Evolutionary conservation across 345 rosid species (phyloP).

Genomic region (Moringa oleifera): DNA sequence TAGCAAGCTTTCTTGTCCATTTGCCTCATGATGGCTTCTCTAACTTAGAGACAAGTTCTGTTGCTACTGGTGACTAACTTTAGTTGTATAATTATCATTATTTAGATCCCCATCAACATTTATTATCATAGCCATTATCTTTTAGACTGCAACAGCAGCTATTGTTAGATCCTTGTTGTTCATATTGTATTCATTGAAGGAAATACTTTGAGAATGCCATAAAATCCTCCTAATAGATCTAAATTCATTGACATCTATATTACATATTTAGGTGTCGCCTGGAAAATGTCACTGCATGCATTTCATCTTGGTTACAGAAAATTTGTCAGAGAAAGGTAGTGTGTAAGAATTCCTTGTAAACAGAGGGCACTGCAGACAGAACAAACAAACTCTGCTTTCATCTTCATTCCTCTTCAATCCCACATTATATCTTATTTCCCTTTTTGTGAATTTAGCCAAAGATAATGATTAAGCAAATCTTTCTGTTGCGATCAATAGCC

Average conservation of each 20-base stretch:
- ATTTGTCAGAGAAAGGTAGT: neutral
- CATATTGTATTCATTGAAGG: too few relatives aligned
- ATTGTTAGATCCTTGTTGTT: too few relatives aligned
- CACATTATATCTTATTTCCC: neutral
- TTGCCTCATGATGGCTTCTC: too few relatives aligned
- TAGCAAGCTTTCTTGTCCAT: conserved; percentile 4
- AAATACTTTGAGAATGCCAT: too few relatives aligned
- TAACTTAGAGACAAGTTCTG: too few relatives aligned
- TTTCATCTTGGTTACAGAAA: neutral
- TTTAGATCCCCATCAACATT: too few relatives aligned
- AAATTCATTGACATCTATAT: neutral
- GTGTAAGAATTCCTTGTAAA: neutral
- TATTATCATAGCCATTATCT: too few relatives aligned
- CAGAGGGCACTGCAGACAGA: neutral
- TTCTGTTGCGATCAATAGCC: neutral
- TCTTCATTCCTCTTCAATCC: neutral
- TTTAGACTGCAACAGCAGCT: neutral
- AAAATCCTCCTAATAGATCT: too few relatives aligned
- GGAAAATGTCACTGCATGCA: neutral
- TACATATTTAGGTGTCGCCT: neutral
- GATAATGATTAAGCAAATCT: neutral
- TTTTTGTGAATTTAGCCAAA: too few relatives aligned
- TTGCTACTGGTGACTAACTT: too few relatives aligned
- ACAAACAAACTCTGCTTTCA: neutral
- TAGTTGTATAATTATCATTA: too few relatives aligned